phyloP scores from a whole-genome alignment of 768 basidiomycete genomes.

The Lentinula detonsa region DNA sequence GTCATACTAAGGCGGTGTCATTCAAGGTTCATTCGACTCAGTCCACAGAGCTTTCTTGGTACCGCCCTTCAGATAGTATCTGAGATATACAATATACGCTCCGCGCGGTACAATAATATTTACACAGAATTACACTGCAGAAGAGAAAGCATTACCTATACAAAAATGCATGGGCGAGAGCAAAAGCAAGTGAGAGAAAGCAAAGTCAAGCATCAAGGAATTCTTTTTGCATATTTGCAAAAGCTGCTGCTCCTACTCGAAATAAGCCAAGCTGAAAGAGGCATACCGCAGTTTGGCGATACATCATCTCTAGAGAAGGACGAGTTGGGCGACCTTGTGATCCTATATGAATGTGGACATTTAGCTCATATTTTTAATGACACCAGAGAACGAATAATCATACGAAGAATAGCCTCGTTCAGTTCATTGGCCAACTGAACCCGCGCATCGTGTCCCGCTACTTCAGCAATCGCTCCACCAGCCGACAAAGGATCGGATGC shows the following conservation, averaged over 20 bases:
- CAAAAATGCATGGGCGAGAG: not conserved
- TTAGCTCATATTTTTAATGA: not conserved
- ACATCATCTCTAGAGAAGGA: slow-evolving; percentile 71
- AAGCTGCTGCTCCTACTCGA: slow-evolving; percentile 74
- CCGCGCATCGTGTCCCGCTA: slow-evolving; percentile 65
- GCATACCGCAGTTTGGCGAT: slow-evolving; percentile 66
- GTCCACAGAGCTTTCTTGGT: not conserved
- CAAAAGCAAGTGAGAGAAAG: not conserved
- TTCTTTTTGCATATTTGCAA: slow-evolving; percentile 74
- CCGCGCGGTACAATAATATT: not conserved
- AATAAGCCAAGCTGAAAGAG: slow-evolving; percentile 66
- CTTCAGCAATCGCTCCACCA: slow-evolving; percentile 57
- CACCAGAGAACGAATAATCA: slow-evolving; percentile 16
- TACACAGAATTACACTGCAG: not conserved
- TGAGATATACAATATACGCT: not conserved
- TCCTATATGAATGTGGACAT: slow-evolving; percentile 33
- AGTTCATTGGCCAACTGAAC: slow-evolving; percentile 66
- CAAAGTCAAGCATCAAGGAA: slow-evolving; percentile 44
- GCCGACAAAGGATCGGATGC: slow-evolving; percentile 69
- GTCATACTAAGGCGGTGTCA: not conserved
- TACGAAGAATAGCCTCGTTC: slow-evolving; percentile 80
- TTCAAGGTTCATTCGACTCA: not conserved
- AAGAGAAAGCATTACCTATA: not conserved
- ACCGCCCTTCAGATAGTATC: not conserved
- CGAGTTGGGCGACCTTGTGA: slow-evolving; percentile 70